A percentile compares a stretch with the other conserved stretches of the same genome.
phyloP scores from a whole-genome alignment of 2,329 filamentous ascomycete genomes.

The Acrodontium crateriforme region DNA sequence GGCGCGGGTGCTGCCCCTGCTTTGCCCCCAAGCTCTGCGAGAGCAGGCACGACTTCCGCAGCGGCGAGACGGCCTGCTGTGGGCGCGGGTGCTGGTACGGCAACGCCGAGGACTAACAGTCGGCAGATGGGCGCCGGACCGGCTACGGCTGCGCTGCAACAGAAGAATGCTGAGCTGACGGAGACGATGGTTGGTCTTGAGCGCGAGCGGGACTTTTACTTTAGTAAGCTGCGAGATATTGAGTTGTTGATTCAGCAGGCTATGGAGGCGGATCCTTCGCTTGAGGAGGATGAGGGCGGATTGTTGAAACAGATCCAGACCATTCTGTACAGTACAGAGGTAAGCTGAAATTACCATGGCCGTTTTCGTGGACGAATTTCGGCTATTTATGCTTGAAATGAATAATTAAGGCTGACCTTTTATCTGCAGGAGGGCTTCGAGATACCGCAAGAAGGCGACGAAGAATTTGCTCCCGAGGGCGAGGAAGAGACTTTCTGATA shows the following conservation, averaged over 20 bases:
- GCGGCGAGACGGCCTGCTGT: slow-evolving; percentile 28
- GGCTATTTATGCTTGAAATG: background rate
- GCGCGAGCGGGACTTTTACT: slow-evolving; percentile 96
- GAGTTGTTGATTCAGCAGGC: slow-evolving; percentile 88
- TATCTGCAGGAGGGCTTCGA: slow-evolving; percentile 49
- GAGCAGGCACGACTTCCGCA: slow-evolving; percentile 44
- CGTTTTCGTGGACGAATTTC: background rate
- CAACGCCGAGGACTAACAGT: slow-evolving; percentile 31
- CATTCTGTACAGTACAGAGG: slow-evolving; percentile 93
- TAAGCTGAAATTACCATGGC: slow-evolving; percentile 18
- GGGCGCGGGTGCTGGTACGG: slow-evolving; percentile 37
- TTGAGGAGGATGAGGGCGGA: slow-evolving; percentile 87
- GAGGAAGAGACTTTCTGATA: slow-evolving; percentile 67
- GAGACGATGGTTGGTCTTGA: slow-evolving; percentile 91
- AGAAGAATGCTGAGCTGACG: slow-evolving; percentile 80
- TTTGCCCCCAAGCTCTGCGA: slow-evolving; percentile 34
- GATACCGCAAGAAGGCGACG: slow-evolving; percentile 59
- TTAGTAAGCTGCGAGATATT: slow-evolving; percentile 95
- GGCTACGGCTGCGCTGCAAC: slow-evolving; percentile 57
- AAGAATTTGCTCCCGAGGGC: slow-evolving; percentile 30
- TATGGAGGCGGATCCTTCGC: slow-evolving; percentile 78
- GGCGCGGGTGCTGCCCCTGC: slow-evolving; percentile 39
- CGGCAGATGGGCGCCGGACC: slow-evolving; percentile 33
- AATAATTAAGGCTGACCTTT: background rate
- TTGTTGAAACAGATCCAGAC: slow-evolving; percentile 91